phyloP scores from a whole-genome alignment of 2,329 filamentous ascomycete genomes.

The Lasiodiplodia gonubiensis region DNA sequence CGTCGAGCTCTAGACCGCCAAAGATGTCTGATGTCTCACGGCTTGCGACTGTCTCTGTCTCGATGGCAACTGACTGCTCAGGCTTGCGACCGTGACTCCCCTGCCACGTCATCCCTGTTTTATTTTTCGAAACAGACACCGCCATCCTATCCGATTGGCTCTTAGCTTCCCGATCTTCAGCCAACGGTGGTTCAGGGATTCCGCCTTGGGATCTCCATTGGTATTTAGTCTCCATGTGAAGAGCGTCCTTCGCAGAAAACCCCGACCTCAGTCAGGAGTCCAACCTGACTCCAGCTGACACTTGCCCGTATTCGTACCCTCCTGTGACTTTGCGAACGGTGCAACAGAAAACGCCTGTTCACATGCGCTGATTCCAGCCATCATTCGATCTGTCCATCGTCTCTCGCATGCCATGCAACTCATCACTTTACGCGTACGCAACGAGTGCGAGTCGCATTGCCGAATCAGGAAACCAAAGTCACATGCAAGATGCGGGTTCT shows the following conservation, averaged over 20 bases:
- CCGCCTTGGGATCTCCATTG: not conserved
- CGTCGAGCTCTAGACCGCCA: too few relatives aligned
- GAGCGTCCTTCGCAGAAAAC: not conserved
- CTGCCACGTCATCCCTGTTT: not conserved
- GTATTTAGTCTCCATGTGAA: not conserved
- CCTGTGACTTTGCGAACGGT: not conserved
- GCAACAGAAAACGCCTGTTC: not conserved
- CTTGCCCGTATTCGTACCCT: not conserved
- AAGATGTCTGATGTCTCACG: not conserved
- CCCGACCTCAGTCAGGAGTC: not conserved
- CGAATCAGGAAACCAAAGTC: not conserved
- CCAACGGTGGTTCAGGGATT: not conserved
- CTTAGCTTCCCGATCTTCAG: not conserved
- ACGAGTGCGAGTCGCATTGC: not conserved
- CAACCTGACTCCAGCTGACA: not conserved
- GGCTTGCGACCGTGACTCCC: not conserved
- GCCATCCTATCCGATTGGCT: not conserved
- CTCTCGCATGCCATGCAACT: not conserved
- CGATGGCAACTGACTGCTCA: not conserved
- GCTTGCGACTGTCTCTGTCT: not conserved
- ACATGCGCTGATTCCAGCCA: not conserved
- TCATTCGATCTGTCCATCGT: not conserved
- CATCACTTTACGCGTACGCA: not conserved
- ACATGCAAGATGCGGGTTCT: not conserved
- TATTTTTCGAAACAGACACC: not conserved